Evolutionary conservation across 1,284 basidiomycete species (phyloP), one percentile per base, ranked within the genome.

Genomic region (Coniferiporia sulphurascens): DNA sequence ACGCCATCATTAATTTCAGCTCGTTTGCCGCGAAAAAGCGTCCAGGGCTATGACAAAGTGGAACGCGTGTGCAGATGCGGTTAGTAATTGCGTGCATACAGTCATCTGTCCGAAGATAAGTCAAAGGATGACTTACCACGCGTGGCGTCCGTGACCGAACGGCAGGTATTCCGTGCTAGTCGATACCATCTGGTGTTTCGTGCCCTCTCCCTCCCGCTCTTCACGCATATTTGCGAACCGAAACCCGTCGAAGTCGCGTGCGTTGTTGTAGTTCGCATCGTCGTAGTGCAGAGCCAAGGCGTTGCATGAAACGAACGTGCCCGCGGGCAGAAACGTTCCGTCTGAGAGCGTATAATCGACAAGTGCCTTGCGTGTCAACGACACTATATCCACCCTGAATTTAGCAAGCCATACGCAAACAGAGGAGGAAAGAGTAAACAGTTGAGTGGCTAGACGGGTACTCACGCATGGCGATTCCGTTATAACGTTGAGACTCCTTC

Each of bases 21-120:
- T 76, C 74, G 58, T 71, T 74, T 10, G 72, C 73, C 0, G 78
- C 78, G 62, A 81, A 79, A 69, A 78, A 79, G 3, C 78, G 70
- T 1, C 77, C 78, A 6, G 78, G 77, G 57, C 77, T 71, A 15
- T 5, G 27, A 27, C 38, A 41, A 10, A 41, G 15, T 15, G 38
- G 38, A 12, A 41, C 9, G 15, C 38, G 9, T 8, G 9, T 15
- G 12, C 38, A 8, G 9, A 12, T 41, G 15, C 27, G 27, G 27
- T 27, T 27, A 27, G 27, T 27, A 5, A 6, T 48, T 48, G 13
- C 45, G 9, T 19, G 12, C 19, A 19, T 22, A 8, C n/a, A 22
- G 27, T 8, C n/a, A 22, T 41, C 21, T 34, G 9, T 32, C 7
- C n/a, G 48, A 13, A 6, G 9, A 7, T 35, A 32, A 21, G 21